Evolutionary conservation across 352 stramenopile genomes (phyloP), one percentile per base, ranked within the genome.

Genomic region (Phytophthora foliorum): DNA sequence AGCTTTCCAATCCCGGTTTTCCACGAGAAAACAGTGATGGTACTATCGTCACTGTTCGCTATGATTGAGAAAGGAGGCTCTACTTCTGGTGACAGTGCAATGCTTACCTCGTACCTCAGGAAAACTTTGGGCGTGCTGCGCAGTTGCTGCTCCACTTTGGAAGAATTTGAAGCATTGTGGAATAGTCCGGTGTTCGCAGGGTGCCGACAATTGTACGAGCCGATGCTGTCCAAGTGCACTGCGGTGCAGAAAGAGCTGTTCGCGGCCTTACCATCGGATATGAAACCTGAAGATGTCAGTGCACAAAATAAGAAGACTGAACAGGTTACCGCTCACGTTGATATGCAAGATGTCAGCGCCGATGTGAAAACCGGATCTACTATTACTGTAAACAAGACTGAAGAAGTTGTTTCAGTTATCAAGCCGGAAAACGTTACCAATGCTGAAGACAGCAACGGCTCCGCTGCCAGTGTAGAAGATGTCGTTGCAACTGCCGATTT

Each of bases 141-240:
- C 8, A 56, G 17, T 17, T 76, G 57, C 42, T 91, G 82, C 54
- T 70, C 59, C 22, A 81, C 77, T 11, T 72, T 92, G 32, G 69
- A 82, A 13, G 78, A 89, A 52, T 94, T 94, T 66, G 69, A 89
- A 63, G 52, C 63, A n/a, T 53, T 94, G 27, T 94, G 84, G 84
- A 46, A 69, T 29, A 92, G 84, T 34, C 41, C 72, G 29, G 62
- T 77, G 4, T 94, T 92, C 61, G 71, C 72, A 51, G 61, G 63
- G 1, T 92, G 84, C 57, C 85, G 80, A 19, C 58, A 69, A 14
- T 84, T 82, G 29, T 94, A 92, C 50, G 81, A 92, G 49, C 72
- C 63, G n/a, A 69, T 94, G 41, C 55, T 94, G 34, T 27, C 41
- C 13, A 82, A 80, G 52, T 91, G 80, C 9, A 50, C 72, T 48